Evolutionary conservation across 2,329 filamentous ascomycete species (phyloP), one percentile per base, ranked within the genome.

Genomic region (Colletotrichum limetticola): DNA sequence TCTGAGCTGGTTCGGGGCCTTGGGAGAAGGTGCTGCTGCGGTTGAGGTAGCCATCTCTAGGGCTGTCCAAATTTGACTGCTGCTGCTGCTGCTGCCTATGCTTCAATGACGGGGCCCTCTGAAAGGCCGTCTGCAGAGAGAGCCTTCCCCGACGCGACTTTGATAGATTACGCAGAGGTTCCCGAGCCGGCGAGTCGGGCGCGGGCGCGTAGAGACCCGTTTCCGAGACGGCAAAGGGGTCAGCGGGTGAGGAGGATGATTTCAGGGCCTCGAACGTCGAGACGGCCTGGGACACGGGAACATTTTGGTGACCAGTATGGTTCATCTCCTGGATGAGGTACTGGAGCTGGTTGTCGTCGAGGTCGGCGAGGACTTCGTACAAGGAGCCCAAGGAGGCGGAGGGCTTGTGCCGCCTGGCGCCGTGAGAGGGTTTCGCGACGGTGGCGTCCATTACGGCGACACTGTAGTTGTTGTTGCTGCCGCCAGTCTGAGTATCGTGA

Each of bases 301-400:
- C 67, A 37, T 73, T 65, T 24, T 69, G 71, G 19, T 73, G 71
- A 28, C 71, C 71, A 16, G 71, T 73, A 35, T 73, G 66, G 35
- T 73, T 73, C 71, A 73, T 73, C 71, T 73, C 71, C 49, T 73
- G 71, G 66, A 73, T 73, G 61, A 73, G 71, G n/a, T 73, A 73
- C 60, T 73, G 71, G 22, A 73, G 66, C 24, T 73, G 71, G 35
- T 42, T 73, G 14, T 73, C 71, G 28, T 73, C 71, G 19, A 73
- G 71, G 67, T 73, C 71, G 71, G 71, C 71, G 9, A 73, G 56
- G 22, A 73, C 71, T 37, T 71, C 71, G 46, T 73, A 73, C 11
- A 73, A 30, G 11, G 71, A 73, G 28, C 60, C 66, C 19, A 73
- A 30, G 4, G 71, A 73, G 4, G 70, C 60, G 8, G 71, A 66